These are phyloP conservation scores for Leishmania martiniquensis DNA, from an alignment of 208 protist genomes.

Conservation along the genomic window DNA sequence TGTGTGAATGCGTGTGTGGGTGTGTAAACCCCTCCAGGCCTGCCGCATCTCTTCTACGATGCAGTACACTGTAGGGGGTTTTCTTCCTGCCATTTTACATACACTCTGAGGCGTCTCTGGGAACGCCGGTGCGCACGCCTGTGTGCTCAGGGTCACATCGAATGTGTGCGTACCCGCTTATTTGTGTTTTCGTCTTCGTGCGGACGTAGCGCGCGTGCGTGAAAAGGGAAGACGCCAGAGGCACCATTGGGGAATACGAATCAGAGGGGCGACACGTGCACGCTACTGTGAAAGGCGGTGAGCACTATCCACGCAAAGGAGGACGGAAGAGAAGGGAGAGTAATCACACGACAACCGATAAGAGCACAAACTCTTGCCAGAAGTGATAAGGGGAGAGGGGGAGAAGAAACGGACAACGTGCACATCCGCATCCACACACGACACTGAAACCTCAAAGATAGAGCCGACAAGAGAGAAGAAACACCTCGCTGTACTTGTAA, in stretches of 20 bases:
- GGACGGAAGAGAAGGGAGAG: not conserved
- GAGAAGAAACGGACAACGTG: not conserved
- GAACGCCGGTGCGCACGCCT: too few species aligned
- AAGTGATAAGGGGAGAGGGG: not conserved
- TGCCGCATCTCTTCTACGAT: too few species aligned
- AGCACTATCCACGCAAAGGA: not conserved
- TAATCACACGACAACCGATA: not conserved
- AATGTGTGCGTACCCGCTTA: too few species aligned
- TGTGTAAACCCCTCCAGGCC: not conserved
- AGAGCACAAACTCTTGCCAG: not conserved
- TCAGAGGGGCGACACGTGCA: too few species aligned
- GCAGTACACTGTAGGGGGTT: too few species aligned
- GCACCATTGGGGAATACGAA: too few species aligned
- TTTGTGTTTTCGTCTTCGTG: too few species aligned
- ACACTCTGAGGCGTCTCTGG: too few species aligned
- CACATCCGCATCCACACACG: not conserved
- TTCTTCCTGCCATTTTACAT: too few species aligned
- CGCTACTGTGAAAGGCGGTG: not conserved
- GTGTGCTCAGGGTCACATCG: too few species aligned
- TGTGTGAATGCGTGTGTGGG: not conserved
- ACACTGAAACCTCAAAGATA: not conserved
- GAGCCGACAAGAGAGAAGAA: not conserved
- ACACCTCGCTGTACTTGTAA: not conserved
- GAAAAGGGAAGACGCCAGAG: conserved; percentile 18
- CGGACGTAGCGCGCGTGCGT: too few species aligned